Percentiles rank a stretch among this genome's conserved stretches.
Evolutionary conservation across 495 filamentous ascomycete species (phyloP).

Genomic region (Filosporella fistucella): DNA sequence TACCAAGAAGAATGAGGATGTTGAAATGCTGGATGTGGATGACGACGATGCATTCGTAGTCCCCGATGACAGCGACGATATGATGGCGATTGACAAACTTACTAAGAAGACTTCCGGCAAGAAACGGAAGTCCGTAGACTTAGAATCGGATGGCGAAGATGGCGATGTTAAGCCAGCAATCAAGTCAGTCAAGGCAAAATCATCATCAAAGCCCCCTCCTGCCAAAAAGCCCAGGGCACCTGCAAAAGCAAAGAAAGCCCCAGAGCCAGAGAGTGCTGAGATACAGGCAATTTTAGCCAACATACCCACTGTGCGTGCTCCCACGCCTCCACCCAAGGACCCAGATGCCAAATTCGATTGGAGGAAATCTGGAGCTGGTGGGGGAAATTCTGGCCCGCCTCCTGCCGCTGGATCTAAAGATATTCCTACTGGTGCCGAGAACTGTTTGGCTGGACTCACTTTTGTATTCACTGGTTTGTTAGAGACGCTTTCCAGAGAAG

Average conservation of each 20-base stretch:
- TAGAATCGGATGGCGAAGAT: constrained; percentile 40
- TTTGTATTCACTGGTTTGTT: constrained; percentile 98
- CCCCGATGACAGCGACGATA: constrained; percentile 29
- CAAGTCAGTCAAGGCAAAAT: constrained; percentile 39
- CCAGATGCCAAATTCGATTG: constrained; percentile 70
- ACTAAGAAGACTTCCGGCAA: constrained; percentile 20
- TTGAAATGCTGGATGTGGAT: constrained; percentile 38
- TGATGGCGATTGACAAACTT: constrained; percentile 22
- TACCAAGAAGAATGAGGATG: constrained; percentile 37
- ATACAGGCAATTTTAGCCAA: constrained; percentile 83
- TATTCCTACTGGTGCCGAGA: constrained; percentile 78
- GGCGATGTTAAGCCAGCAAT: constrained; percentile 27
- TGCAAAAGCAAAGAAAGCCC: too few relatives aligned
- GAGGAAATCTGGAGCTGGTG: constrained; percentile 45
- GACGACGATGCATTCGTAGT: constrained; percentile 8
- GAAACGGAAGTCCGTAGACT: constrained; percentile 33
- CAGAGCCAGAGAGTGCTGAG: constrained; percentile 55
- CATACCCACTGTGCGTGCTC: constrained; percentile 75
- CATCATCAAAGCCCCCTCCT: constrained; percentile 52
- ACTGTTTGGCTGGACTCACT: constrained; percentile 86
- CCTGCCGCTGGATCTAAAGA: constrained; percentile 60
- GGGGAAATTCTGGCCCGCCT: constrained; percentile 53
- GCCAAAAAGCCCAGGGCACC: constrained; percentile 56
- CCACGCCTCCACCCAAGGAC: constrained; percentile 68
- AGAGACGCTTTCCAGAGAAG: constrained; percentile 73